Conservation (phyloP, 169 alveolate genomes). For the Plasmodium fragile region DNA sequence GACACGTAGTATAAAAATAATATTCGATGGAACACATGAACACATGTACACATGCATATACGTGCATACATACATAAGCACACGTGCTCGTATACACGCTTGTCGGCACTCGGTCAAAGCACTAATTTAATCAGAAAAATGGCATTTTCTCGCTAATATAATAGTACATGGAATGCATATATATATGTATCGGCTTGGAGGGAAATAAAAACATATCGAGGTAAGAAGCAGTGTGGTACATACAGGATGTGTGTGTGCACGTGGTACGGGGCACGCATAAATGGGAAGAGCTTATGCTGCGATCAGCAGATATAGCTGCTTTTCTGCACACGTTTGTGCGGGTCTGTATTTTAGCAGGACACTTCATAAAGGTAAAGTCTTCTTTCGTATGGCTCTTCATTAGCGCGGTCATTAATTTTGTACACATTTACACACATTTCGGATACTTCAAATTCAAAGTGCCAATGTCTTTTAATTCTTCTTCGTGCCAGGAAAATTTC, state of each 20-base stretch:
- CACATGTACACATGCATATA: neutral
- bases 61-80: neutral
- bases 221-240: neutral
- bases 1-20: neutral
- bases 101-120: neutral
- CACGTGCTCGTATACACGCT: neutral
- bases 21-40: neutral
- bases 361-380: neutral
- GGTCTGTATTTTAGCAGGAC: neutral
- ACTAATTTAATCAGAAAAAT: neutral
- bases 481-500: neutral
- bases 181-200: neutral
- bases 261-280: neutral
- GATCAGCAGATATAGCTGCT: neutral
- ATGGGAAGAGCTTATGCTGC: neutral
- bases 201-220: neutral
- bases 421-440: neutral
- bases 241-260: neutral
- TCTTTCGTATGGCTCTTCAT: neutral
- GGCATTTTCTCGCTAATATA: neutral
- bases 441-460: neutral
- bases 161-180: neutral
- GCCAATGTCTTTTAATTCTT: neutral
- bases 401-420: neutral
- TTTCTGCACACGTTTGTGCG: neutral